Base-by-base conservation (phyloP, 176 grass and related monocot genomes). In the Phragmites australis region DNA sequence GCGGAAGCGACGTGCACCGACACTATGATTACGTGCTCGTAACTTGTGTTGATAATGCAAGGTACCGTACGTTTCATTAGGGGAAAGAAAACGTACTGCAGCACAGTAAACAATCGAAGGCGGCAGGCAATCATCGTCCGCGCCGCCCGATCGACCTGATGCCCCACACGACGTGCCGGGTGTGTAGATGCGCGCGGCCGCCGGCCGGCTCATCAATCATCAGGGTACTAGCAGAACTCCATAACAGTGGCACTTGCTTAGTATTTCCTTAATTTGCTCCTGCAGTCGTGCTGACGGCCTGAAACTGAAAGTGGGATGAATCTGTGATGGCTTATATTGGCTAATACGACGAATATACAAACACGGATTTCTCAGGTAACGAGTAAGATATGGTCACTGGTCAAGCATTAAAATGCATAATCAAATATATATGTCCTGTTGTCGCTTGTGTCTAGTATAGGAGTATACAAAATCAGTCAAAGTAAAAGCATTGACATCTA, bases 51-150 rank as follows among this genome's bases (percentile, higher is more conserved):
- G 17, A 65, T 21, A 16, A 37, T 29, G 56, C 3, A 51, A 0
- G 3, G 1, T 1, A 37, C 25, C 22, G 1, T 1, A 37, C 25
- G 54, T 17, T 61, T 31, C 6, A 18, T 62, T 32, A 9, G 15
- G 0, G 5, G 3, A 16, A 7, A 16, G 29, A 3, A 6, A 37
- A 1, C 7, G 30, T 53, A 53, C 30, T 18, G 23, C 31, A 18
- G 16, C 54, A 22, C 56, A 60, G 40, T 27, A 69, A 61, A 50
- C 51, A 50, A 84, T 29, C 52, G 43, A 34, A 57, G 19, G 14
- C 5, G 42, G 63, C 73, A 58, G 27, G 52, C 72, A 71, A 79
- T 61, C 75, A 63, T 79, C 22, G 34, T 26, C 15, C 61, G 32
- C 51, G 31, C 74, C 75, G 49, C 47, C 43, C 37, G 37, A 53